Conservation (phyloP, 2,329 filamentous ascomycete genomes). For the Gnomoniopsis smithogilvyi region DNA sequence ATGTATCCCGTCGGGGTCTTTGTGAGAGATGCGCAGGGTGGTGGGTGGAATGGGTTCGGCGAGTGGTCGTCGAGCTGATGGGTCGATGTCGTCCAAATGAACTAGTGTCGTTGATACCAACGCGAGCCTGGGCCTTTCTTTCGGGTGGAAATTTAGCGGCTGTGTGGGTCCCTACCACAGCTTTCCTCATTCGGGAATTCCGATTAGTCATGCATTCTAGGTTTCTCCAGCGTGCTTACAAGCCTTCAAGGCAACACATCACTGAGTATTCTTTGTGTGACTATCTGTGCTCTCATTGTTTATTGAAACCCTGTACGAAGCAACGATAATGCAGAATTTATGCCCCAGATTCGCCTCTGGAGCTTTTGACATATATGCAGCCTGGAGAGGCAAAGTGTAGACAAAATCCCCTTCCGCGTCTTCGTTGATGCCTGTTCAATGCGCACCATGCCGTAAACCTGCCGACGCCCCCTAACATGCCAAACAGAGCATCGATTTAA, state of each 20-base stretch:
- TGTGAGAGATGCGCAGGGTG: background rate
- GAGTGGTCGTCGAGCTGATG: background rate
- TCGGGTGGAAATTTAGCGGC: background rate
- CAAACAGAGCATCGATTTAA: too few species aligned
- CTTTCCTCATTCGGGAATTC: too few species aligned
- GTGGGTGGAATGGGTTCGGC: background rate
- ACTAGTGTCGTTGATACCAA: slow-evolving; percentile 7
- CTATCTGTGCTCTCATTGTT: too few species aligned
- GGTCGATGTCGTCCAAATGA: slow-evolving; percentile 6
- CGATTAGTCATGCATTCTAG: background rate
- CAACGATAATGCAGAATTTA: background rate
- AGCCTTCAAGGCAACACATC: too few species aligned
- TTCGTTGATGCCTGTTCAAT: background rate
- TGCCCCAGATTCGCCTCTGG: background rate
- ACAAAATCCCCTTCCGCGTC: background rate
- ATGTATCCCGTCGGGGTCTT: slow-evolving; percentile 11
- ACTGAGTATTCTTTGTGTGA: too few species aligned
- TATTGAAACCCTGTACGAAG: background rate
- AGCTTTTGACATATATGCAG: background rate
- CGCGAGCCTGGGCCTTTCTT: background rate
- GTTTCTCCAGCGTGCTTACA: too few species aligned
- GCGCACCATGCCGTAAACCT: background rate
- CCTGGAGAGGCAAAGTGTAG: background rate
- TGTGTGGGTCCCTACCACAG: background rate
- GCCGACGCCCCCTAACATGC: too few species aligned